phyloP scores from a whole-genome alignment of 768 basidiomycete species.

The Pholiota conissans region DNA sequence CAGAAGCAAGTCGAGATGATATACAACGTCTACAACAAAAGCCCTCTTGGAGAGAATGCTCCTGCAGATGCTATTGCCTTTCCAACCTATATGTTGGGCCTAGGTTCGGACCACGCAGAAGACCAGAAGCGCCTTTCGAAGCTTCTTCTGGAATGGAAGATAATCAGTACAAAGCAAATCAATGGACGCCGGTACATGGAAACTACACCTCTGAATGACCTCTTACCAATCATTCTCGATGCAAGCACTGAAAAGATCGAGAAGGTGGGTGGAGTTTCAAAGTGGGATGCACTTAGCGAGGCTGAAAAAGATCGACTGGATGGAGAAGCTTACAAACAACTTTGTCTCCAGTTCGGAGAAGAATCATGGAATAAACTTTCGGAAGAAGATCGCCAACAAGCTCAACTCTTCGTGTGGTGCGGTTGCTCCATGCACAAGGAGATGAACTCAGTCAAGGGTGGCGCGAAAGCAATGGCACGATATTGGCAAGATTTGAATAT shows the following conservation, averaged over 20 bases:
- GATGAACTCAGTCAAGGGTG: constrained; percentile 14
- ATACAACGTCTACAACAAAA: constrained; percentile 12
- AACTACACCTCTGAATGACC: too few relatives aligned
- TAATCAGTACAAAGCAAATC: constrained; percentile 7
- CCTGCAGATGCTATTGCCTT: too few relatives aligned
- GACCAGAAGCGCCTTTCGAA: constrained; percentile 17
- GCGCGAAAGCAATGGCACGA: constrained; percentile 2
- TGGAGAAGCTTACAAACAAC: not conserved
- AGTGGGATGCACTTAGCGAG: too few relatives aligned
- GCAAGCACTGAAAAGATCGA: too few relatives aligned
- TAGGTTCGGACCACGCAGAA: constrained; percentile 17
- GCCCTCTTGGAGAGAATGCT: constrained; percentile 3
- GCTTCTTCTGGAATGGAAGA: constrained; percentile 7
- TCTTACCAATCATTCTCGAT: too few relatives aligned
- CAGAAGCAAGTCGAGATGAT: constrained; percentile 1
- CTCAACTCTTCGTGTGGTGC: constrained; percentile 6
- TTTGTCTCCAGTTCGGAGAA: constrained; percentile 11
- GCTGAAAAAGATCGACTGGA: too few relatives aligned
- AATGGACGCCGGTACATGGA: constrained; percentile 11
- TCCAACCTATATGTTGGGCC: too few relatives aligned
- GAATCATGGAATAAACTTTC: constrained; percentile 15
- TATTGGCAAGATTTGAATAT: constrained; percentile 4
- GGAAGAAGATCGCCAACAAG: not conserved
- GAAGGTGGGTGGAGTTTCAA: too few relatives aligned
- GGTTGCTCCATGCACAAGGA: constrained; percentile 20